Evolutionary conservation across 495 filamentous ascomycete species (phyloP), one percentile per base, ranked within the genome.

Genomic region (Lasiosphaeria miniovina): DNA sequence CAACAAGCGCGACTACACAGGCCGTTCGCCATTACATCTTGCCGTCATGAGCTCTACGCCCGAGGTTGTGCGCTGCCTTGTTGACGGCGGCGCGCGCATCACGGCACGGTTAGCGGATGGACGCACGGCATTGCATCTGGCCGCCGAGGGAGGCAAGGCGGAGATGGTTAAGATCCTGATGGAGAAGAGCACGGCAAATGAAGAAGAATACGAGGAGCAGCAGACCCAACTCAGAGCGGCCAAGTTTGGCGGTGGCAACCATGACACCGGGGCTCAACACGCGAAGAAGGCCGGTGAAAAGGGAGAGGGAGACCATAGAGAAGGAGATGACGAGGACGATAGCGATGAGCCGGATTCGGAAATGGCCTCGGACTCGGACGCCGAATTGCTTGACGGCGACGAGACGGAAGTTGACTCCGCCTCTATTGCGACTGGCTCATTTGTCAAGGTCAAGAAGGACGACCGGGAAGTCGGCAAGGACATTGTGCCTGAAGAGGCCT

Each of bases 1-100:
- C 1, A 84, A 92, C 62, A 74, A 72, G 38, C 63, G 90, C 10
- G 90, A 95, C 63, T 87, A 88, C 63, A 91, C 88, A 15, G 90
- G 90, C 8, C 77, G 90, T 17, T 88, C 89, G 4, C 90, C 90
- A 4, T 75, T 93, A 7, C 90, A 93, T 58, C 75, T 95, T 8
- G 90, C 90, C 7, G 81, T 79, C 58, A 84, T 87, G 69, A 78
- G 74, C 31, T 88, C 86, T 0, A 85, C 83, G 0, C 82, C 85
- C 0, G 84, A 85, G 43, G 78, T 93, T 48, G 87, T 93, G 12
- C 75, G 86, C 60, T 78, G 70, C 49, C 75, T 95, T 7, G 83
- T 93, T 15, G 80, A 89, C 63, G 75, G 83, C 59, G 88, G 87
- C 3, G 90, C 90, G 15, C 82, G 89, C 48, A 71, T 95, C 6